phyloP scores from a whole-genome alignment of 2,329 filamentous ascomycete genomes.

The Hypoxylon sp. region DNA sequence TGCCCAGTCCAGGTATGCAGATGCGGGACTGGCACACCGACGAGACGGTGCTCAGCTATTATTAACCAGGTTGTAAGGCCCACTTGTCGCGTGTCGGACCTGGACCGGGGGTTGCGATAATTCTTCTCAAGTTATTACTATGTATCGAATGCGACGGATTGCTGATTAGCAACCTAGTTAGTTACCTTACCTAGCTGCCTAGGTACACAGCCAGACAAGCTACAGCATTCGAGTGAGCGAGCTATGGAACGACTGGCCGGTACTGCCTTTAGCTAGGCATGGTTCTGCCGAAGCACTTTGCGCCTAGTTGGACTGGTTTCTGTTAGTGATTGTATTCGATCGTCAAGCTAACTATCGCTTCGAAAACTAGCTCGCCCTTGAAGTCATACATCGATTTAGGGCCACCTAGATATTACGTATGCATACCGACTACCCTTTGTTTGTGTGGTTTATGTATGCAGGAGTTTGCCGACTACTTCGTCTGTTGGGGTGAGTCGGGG shows the following conservation, averaged over 20 bases:
- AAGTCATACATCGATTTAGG: slow-evolving; percentile 4
- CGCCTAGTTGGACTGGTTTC: neutral
- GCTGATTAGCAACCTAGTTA: no score
- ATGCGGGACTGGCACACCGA: slow-evolving; percentile 38
- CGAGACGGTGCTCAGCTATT: slow-evolving; percentile 35
- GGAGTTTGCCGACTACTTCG: slow-evolving; percentile 26
- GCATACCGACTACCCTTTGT: slow-evolving; percentile 12
- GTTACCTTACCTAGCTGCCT: no score
- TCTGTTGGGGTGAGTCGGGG: slow-evolving; percentile 17
- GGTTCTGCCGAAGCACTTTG: slow-evolving; percentile 9
- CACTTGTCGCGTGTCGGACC: slow-evolving; percentile 38
- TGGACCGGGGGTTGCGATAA: slow-evolving; percentile 33
- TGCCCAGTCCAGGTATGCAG: slow-evolving; percentile 28
- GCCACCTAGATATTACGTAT: slow-evolving; percentile 25
- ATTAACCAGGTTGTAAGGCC: slow-evolving; percentile 33
- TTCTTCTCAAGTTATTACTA: no score
- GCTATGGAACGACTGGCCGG: no score
- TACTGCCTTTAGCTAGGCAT: no score
- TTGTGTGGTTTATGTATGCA: slow-evolving; percentile 2
- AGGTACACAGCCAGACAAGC: no score
- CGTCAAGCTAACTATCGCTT: neutral
- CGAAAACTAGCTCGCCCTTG: slow-evolving; percentile 9
- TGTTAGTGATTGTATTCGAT: slow-evolving; percentile 6
- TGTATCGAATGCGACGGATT: no score
- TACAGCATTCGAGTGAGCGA: no score